Evolutionary conservation across 768 basidiomycete species (phyloP).

Genomic region (Russula compacta): DNA sequence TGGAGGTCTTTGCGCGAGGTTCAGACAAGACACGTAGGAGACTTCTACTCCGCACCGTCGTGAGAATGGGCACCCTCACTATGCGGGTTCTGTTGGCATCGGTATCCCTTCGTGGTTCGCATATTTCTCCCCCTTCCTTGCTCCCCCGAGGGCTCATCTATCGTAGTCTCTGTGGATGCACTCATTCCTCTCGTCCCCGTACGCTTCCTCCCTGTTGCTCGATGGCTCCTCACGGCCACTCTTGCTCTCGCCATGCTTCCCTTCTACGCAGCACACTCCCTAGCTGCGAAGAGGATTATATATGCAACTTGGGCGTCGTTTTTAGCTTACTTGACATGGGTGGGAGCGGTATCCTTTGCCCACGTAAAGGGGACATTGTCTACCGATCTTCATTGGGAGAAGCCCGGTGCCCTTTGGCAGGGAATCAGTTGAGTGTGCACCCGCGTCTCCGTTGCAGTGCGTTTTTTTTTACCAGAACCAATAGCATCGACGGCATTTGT

Average conservation of each 20-base stretch:
- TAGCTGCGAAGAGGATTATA: constrained; percentile 44
- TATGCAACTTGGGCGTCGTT: constrained; percentile 54
- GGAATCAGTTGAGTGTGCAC: constrained; percentile 44
- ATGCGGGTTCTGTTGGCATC: constrained; percentile 45
- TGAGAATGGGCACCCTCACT: constrained; percentile 37
- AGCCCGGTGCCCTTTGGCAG: constrained; percentile 49
- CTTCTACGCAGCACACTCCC: constrained; percentile 45
- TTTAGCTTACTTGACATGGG: constrained; percentile 51
- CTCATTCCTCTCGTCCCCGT: constrained; percentile 41
- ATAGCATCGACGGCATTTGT: constrained; percentile 54
- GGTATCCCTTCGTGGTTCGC: constrained; percentile 58
- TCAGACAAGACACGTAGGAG: constrained; percentile 43
- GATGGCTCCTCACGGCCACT: constrained; percentile 33
- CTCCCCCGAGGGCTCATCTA: constrained; percentile 17
- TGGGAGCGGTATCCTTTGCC: constrained; percentile 43
- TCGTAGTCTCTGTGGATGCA: constrained; percentile 45
- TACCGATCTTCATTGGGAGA: constrained; percentile 30
- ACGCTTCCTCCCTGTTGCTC: constrained; percentile 28
- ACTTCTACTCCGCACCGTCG: constrained; percentile 33
- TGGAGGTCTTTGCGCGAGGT: constrained; percentile 50
- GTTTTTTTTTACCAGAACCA: background rate
- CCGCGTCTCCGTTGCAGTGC: background rate
- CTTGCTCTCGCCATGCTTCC: constrained; percentile 39
- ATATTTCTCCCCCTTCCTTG: constrained; percentile 15
- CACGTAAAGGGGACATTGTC: constrained; percentile 40